A percentile compares a stretch with the other conserved stretches of the same genome.
phyloP scores from a whole-genome alignment of 78 protist genomes.

The Anaeramoeba flamelloides region DNA sequence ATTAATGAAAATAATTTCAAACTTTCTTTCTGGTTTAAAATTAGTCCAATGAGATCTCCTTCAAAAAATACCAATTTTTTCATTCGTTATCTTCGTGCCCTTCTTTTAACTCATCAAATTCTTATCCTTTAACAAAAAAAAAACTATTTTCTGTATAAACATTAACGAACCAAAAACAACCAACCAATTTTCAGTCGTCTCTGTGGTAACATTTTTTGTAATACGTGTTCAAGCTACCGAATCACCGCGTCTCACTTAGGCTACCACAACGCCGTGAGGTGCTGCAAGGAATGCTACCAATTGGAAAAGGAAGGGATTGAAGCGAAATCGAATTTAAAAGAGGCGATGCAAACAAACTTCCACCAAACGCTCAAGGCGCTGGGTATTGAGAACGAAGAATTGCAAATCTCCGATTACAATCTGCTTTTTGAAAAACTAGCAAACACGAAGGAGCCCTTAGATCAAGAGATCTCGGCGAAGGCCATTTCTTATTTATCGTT shows the following conservation, averaged over 20 bases:
- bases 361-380: not conserved
- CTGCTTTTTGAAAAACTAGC: not conserved
- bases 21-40: too few relatives aligned
- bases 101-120: too few relatives aligned
- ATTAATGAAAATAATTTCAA: too few relatives aligned
- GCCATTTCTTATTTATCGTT: not conserved
- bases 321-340: not conserved
- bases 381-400: not conserved
- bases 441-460: not conserved
- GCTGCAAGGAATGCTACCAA: not conserved
- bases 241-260: not conserved
- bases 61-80: too few relatives aligned
- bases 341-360: not conserved
- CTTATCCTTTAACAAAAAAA: too few relatives aligned
- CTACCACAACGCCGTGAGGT: not conserved
- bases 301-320: not conserved
- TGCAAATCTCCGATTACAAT: not conserved
- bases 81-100: too few relatives aligned
- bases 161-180: too few relatives aligned
- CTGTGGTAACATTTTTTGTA: not conserved
- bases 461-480: not conserved
- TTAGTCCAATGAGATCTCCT: too few relatives aligned
- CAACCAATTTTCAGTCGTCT: too few relatives aligned
- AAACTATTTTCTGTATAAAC: too few relatives aligned
- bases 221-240: not conserved